Evolutionary conservation across 768 basidiomycete species (phyloP).

Genomic region (Leccinellum luteum): DNA sequence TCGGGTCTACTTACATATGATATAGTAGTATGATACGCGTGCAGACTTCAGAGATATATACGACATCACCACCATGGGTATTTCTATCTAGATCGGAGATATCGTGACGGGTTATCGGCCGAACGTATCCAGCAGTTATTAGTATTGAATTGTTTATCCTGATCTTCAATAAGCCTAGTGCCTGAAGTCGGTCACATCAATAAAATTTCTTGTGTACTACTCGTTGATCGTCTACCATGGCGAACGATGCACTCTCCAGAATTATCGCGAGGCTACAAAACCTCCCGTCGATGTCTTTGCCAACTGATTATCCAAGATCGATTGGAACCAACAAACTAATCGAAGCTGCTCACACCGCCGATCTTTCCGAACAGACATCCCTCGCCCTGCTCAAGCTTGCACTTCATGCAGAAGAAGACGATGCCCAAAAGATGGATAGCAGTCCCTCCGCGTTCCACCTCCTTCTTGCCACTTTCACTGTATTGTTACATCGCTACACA

Average conservation of each 20-base stretch:
- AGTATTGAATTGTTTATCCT: background rate
- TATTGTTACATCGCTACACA: constrained; percentile 91
- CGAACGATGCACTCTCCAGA: constrained; percentile 40
- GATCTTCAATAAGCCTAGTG: background rate
- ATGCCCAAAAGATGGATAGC: constrained; percentile 34
- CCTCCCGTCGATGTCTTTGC: constrained; percentile 85
- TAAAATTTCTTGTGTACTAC: constrained; percentile 2
- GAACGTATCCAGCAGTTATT: no score
- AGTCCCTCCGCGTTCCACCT: constrained; percentile 87
- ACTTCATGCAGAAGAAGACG: constrained; percentile 56
- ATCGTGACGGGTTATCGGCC: background rate
- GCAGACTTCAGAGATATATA: no score
- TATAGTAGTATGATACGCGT: no score
- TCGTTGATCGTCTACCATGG: background rate
- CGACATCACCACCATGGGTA: no score
- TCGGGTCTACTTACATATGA: no score
- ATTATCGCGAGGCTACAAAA: constrained; percentile 69
- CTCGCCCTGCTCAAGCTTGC: constrained; percentile 81
- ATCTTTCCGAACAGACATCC: constrained; percentile 72
- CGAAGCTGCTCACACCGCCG: constrained; percentile 73
- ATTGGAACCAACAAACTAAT: constrained; percentile 71
- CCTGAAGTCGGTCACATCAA: no score
- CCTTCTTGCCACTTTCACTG: constrained; percentile 86
- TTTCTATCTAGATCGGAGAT: no score
- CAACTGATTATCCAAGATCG: constrained; percentile 93